Evolutionary conservation across 2,329 filamentous ascomycete genomes (phyloP).

Genomic region (Aspergillus hiratsukae): DNA sequence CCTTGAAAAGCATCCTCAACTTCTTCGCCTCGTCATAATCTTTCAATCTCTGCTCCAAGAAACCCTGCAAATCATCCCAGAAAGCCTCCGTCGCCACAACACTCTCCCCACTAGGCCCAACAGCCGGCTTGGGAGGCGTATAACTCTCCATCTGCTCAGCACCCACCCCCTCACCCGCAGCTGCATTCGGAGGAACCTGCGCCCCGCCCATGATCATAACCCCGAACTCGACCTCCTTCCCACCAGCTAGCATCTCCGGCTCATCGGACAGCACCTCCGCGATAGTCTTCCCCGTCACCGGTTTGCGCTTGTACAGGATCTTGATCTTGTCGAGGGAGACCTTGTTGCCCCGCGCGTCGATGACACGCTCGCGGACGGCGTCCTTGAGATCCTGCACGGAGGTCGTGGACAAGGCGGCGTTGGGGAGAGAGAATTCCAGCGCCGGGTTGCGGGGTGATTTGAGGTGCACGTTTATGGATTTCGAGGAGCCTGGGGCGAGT

Average conservation of each 20-base stretch:
- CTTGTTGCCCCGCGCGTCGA: constrained; percentile 40
- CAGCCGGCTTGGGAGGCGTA: constrained; percentile 38
- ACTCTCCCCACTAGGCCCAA: constrained; percentile 53
- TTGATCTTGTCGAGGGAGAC: constrained; percentile 69
- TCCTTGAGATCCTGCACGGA: constrained; percentile 76
- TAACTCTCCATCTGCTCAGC: constrained; percentile 20
- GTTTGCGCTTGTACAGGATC: constrained; percentile 82
- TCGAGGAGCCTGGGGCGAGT: constrained; percentile 35
- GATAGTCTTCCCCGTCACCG: constrained; percentile 72
- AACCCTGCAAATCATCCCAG: constrained; percentile 80
- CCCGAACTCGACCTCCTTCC: constrained; percentile 64
- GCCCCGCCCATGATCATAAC: constrained; percentile 84
- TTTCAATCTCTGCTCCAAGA: constrained; percentile 72
- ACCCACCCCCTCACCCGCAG: constrained; percentile 27
- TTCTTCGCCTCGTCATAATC: constrained; percentile 63
- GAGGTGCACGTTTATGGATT: constrained; percentile 33
- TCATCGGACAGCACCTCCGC: constrained; percentile 64
- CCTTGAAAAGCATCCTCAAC: constrained; percentile 63
- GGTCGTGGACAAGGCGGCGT: constrained; percentile 59
- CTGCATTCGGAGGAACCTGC: constrained; percentile 36
- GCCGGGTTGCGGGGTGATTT: constrained; percentile 66
- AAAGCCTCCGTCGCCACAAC: constrained; percentile 69
- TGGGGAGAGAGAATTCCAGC: constrained; percentile 62
- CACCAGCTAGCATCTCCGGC: constrained; percentile 37
- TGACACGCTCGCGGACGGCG: constrained; percentile 59